Evolutionary conservation across 768 basidiomycete genomes (phyloP).

Genomic region (Mrakia frigida): DNA sequence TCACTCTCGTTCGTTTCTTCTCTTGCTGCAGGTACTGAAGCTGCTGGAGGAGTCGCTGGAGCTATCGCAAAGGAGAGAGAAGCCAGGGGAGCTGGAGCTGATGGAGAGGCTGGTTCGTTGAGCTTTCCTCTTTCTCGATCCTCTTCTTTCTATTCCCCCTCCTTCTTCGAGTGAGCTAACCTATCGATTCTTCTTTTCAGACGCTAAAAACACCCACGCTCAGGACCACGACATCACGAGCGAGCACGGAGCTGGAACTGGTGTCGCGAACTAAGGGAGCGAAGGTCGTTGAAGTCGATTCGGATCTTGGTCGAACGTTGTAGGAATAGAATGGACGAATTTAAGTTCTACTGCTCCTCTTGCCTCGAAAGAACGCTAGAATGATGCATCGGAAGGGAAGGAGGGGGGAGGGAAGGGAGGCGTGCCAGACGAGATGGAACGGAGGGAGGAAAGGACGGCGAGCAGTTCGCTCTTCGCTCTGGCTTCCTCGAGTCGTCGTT

Average conservation of each 20-base stretch:
- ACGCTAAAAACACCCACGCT: slow-evolving; percentile 13
- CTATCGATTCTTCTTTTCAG: neutral
- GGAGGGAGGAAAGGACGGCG: too few species aligned
- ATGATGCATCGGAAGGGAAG: too few species aligned
- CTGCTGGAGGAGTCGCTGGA: slow-evolving; percentile 6
- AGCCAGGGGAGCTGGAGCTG: neutral
- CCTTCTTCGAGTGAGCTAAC: neutral
- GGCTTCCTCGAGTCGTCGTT: too few species aligned
- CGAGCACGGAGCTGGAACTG: neutral
- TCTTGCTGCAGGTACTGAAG: neutral
- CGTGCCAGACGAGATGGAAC: too few species aligned
- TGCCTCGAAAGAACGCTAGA: too few species aligned
- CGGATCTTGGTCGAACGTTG: too few species aligned
- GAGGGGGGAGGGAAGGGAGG: too few species aligned
- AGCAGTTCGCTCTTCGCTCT: too few species aligned
- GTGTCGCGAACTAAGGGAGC: slow-evolving; percentile 11
- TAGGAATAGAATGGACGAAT: too few species aligned
- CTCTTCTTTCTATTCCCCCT: neutral
- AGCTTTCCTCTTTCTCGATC: neutral
- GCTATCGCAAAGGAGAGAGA: slow-evolving; percentile 9
- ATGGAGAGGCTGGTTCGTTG: neutral
- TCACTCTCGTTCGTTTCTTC: neutral
- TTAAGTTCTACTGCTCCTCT: too few species aligned
- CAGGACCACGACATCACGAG: neutral
- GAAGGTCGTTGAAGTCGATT: too few species aligned